phyloP scores from a whole-genome alignment of 192 early-diverging fungal genomes.

The Chytriomyces sp. region DNA sequence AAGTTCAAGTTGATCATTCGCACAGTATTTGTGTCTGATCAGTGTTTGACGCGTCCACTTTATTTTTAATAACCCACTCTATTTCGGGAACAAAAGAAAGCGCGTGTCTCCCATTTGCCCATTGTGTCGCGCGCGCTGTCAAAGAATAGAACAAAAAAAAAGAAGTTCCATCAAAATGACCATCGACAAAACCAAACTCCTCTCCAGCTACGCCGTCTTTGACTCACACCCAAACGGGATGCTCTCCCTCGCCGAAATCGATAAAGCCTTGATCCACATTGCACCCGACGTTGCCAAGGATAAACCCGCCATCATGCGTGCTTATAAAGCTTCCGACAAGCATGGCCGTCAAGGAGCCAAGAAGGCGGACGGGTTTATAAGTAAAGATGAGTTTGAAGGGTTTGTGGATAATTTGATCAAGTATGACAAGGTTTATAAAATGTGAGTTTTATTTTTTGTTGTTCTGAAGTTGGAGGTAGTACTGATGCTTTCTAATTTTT shows the following conservation, averaged over 20 bases:
- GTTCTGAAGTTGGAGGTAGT: no score
- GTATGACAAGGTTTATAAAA: conserved; percentile 39
- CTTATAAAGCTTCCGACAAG: conserved; percentile 45
- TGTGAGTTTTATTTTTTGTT: neutral
- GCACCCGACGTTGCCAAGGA: conserved; percentile 37
- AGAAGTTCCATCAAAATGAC: neutral
- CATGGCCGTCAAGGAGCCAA: no score
- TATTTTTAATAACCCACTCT: no score
- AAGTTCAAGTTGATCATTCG: no score
- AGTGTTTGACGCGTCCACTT: no score
- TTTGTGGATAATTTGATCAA: conserved; percentile 25
- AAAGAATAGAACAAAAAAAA: no score
- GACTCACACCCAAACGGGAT: conserved; percentile 47
- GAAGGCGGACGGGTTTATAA: conserved; percentile 43
- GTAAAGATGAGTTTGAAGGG: conserved; percentile 36
- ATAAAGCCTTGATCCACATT: conserved; percentile 25
- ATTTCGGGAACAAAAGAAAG: no score
- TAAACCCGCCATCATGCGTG: conserved; percentile 45
- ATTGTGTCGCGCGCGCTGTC: no score
- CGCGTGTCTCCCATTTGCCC: no score
- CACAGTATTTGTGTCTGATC: no score
- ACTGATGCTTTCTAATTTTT: no score
- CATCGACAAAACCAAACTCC: neutral
- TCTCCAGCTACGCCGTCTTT: conserved; percentile 16
- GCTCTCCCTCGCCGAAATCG: conserved; percentile 46